Evolutionary conservation across 305 asterid genomes (phyloP).

Genomic region (Solanum hybrid): DNA sequence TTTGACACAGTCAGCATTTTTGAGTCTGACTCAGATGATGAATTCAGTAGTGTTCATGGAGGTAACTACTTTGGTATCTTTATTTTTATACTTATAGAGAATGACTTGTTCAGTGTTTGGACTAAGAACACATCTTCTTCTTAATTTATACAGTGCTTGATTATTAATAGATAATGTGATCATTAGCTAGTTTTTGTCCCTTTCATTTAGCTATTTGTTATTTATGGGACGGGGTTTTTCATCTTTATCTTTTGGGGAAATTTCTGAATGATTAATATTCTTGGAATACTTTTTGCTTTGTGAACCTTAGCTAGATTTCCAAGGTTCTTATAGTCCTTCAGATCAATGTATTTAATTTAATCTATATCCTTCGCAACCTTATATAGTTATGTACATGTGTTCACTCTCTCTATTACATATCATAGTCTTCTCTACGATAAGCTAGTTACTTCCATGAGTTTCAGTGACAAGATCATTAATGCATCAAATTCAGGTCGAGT

Average conservation of each 20-base stretch:
- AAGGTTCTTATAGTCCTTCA: background rate
- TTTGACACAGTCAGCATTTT: conserved; percentile 80
- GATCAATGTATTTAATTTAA: background rate
- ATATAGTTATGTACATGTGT: background rate
- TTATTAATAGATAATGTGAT: background rate
- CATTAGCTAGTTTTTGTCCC: background rate
- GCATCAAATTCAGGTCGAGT: conserved; percentile 32
- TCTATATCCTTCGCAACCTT: background rate
- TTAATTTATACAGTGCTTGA: background rate
- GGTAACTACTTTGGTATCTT: conserved; percentile 36
- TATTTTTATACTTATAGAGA: background rate
- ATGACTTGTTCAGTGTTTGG: background rate
- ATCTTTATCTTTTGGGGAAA: background rate
- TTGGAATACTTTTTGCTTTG: background rate
- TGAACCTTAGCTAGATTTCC: background rate
- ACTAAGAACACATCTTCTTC: background rate
- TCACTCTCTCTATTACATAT: background rate
- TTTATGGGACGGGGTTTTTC: background rate
- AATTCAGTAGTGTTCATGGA: conserved; percentile 83
- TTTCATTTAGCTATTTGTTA: background rate
- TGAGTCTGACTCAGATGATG: conserved; percentile 94
- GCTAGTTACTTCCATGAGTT: conserved; percentile 58
- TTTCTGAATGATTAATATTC: background rate
- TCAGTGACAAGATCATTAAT: conserved; percentile 47
- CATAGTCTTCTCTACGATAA: conserved; percentile 60